Evolutionary conservation across 75 land plant species (phyloP), one percentile per base, ranked within the genome.

Genomic region (Cupressus sempervirens): DNA sequence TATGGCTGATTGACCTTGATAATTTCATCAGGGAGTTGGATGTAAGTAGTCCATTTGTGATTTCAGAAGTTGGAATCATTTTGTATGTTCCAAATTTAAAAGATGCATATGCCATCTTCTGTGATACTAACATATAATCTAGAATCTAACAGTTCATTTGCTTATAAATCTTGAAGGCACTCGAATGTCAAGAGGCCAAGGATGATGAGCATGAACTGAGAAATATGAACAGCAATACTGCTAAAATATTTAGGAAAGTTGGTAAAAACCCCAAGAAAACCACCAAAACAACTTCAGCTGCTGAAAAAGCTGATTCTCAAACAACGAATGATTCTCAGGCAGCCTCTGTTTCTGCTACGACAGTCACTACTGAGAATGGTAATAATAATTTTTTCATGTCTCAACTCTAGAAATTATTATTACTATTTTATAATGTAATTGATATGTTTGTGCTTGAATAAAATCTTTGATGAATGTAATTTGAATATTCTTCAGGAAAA

Each of bases 1-100:
- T 98, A 36, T 98, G 99, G 99, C 14, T 36, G 35, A 95, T 80
- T 80, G 99, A 98, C 84, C 96, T 98, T 43, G 98, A 96, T 84
- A 89, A 89, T 34, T 90, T 98, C 53, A 85, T 92, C 29, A 73
- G 45, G n/a, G 87, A 91, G 74, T 88, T 96, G 35, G 92, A 92
- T 77, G 99, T 98, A 89, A 72, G 95, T 82, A 7, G 62, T 15
- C 8, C 35, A 62, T 73, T 83, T 65, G 4, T 9, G 12, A 75
- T 81, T 6, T 15, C 6, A 23, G 13, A 9, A 29, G 77, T 70
- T 32, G 48, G 29, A 1, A 77, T 0, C 43, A 43, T 23, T 50
- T 2, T 14, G 73, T 10, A 32, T 41, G 38, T 36, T 43, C 29
- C 45, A 29, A 29, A 26, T 36, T 41, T 11, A 1, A 73, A 83